A percentile compares a stretch with the other conserved stretches of the same genome.
phyloP scores from a whole-genome alignment of 805 yeast species.

The Ogataea chonburiensis region DNA sequence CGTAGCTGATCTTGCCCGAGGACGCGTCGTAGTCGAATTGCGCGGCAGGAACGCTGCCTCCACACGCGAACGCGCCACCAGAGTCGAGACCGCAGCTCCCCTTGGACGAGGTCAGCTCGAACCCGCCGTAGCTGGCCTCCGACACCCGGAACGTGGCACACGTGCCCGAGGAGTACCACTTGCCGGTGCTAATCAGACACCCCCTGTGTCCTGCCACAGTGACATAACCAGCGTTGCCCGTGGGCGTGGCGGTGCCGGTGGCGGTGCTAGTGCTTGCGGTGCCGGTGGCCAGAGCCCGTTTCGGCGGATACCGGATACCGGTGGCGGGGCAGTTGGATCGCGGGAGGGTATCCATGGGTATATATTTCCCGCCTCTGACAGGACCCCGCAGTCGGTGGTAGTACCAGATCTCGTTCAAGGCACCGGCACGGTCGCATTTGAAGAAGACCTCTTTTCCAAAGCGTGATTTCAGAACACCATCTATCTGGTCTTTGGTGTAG shows the following conservation, averaged over 20 bases:
- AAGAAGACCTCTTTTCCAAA: constrained; percentile 60
- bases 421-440: constrained; percentile 54
- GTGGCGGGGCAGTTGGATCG: constrained; percentile 62
- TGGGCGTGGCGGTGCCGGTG: constrained; percentile 34
- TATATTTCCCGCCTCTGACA: constrained; percentile 60
- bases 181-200: constrained; percentile 82
- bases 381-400: constrained; percentile 76
- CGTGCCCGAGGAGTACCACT: constrained; percentile 78
- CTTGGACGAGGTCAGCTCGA: constrained; percentile 61
- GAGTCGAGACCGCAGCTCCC: constrained; percentile 65
- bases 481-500: constrained; percentile 56
- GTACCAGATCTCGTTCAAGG: constrained; percentile 73
- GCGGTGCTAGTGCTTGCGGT: constrained; percentile 28
- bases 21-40: constrained; percentile 58
- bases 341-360: constrained; percentile 57
- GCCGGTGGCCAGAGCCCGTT: constrained; percentile 36
- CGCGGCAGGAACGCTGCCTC: constrained; percentile 37
- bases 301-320: constrained; percentile 75
- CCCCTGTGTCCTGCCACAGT: constrained; percentile 55
- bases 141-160: constrained; percentile 73
- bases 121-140: constrained; percentile 71
- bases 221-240: constrained; percentile 49
- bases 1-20: constrained; percentile 50
- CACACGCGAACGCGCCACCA: constrained; percentile 32
- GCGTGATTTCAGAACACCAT: constrained; percentile 47